These are phyloP conservation scores for Fraxinus pennsylvanica DNA, from an alignment of 257 asterid species.

Conservation along the genomic window DNA sequence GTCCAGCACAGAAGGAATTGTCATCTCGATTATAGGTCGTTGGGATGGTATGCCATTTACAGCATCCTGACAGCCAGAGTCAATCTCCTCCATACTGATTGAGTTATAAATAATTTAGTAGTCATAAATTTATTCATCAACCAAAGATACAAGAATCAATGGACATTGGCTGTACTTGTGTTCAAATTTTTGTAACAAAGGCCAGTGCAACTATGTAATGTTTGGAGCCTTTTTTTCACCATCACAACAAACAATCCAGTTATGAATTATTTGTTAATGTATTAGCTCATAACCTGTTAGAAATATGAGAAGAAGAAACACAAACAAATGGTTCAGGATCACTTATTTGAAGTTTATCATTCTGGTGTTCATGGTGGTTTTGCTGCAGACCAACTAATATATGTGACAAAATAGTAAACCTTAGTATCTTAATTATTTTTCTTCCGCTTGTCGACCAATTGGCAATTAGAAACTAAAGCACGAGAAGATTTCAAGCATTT, in stretches of 20 bases:
- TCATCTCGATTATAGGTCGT: conserved; percentile 94
- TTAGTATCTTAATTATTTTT: not conserved
- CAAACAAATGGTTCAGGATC: not conserved
- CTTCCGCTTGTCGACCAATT: too few relatives aligned
- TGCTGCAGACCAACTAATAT: not conserved
- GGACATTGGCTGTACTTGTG: not conserved
- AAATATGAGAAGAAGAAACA: not conserved
- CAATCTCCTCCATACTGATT: conserved; percentile 82
- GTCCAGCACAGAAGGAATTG: conserved; percentile 91
- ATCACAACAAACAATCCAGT: not conserved
- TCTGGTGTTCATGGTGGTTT: conserved; percentile 21
- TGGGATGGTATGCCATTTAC: conserved; percentile 75
- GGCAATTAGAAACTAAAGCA: not conserved
- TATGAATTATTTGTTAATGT: conserved; percentile 4
- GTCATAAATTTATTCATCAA: conserved; percentile 20
- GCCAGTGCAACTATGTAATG: not conserved
- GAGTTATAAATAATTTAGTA: conserved; percentile 17
- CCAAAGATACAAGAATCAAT: conserved; percentile 20
- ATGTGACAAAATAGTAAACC: not conserved
- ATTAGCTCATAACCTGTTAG: conserved; percentile 10
- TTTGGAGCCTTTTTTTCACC: conserved; percentile 1
- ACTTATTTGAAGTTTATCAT: not conserved
- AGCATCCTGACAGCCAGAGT: conserved; percentile 75
- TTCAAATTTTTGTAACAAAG: not conserved
- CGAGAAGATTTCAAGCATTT: not conserved